Base-by-base conservation (phyloP, 2,329 filamentous ascomycete species). In the Phialophora verrucosa region DNA sequence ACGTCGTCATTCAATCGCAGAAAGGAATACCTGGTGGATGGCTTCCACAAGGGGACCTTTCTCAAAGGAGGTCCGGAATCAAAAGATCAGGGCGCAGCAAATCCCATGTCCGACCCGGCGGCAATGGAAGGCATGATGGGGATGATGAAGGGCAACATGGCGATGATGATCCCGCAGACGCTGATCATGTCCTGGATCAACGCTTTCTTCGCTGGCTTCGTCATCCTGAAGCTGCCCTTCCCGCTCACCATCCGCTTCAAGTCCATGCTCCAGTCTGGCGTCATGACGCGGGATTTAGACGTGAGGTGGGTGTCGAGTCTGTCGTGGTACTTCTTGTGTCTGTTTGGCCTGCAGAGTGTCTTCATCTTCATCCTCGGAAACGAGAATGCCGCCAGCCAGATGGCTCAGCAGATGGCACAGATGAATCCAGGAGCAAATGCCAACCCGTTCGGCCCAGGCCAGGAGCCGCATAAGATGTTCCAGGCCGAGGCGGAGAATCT, bases 111-210 rank as follows among this genome's bases (percentile, higher is more conserved):
- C 11, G 95, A 99, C 78, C 96, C 96, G 25, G 90, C 90, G 56
- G 92, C 92, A 65, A 99, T 99, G 95, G 96, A 99, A 77, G 94
- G 93, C 73, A 99, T 99, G 95, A 99, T 99, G 95, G 94, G 95
- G 73, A 97, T 97, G 92, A 96, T 99, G 92, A 99, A 99, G 87
- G 93, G 93, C 65, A 97, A 99, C 77, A 97, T 99, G 91, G 94
- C 95, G 71, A 99, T 98, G 95, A 98, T 99, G 83, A 92, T 99
- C 65, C 95, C 95, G 57, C 97, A 99, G 80, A 98, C 93, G 5
- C 81, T 99, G 77, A 99, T 99, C 73, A 99, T 99, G 95, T 95
- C 94, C 72, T 99, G 95, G 95, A 98, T 99, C 78, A 99, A 99
- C 81, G 93, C 95, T 0, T 99, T 98, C 77, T 99, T 99, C 75